Evolutionary conservation across 2,329 filamentous ascomycete genomes (phyloP), one percentile per base, ranked within the genome.

Genomic region (Phaeoacremonium minimum): DNA sequence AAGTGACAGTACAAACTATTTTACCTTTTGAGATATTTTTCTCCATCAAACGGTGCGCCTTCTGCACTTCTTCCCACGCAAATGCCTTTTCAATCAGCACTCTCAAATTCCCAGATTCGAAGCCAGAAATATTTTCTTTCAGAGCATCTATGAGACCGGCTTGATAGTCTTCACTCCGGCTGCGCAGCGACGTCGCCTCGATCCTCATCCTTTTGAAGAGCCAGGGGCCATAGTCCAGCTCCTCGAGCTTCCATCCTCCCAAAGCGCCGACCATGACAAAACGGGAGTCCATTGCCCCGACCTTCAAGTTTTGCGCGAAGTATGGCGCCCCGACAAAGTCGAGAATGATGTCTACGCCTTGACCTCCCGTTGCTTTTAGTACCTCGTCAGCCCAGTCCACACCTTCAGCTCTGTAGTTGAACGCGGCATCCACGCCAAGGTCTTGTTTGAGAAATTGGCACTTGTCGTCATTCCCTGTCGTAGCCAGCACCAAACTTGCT

Each of bases 291-390:
- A 15, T 26, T 11, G 19, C 19, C 18, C 26, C 19, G 11, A 28
- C 32, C 15, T 34, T 22, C 14, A 34, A 22, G 32, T 34, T 34
- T n/a, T 15, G 19, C 15, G 26, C 18, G 8, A 34, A 22, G 7
- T 34, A 34, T 2, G 32, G 32, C 15, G 19, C 32, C 9, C 32
- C 32, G 4, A 34, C 19, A 18, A 34, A 28, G 32, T 34, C 32
- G n/a, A 34, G n/a, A 15, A 34, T 16, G n/a, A 34, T 15, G 19
- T 34, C 32, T 16, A 34, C 19, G 32, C 32, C 32, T n/a, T 18
- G 32, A 9, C 32, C 32, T 19, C 19, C 32, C 9, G 26, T 34
- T 11, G 28, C 19, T 15, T 34, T 18, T 14, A 19, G 32, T n/a
- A 34, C 18, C 19, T 34, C 18, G 7, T 16, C 18, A 12, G 19